These are phyloP conservation scores for Podospora australis DNA, from an alignment of 495 filamentous ascomycete genomes.

Conservation along the genomic window DNA sequence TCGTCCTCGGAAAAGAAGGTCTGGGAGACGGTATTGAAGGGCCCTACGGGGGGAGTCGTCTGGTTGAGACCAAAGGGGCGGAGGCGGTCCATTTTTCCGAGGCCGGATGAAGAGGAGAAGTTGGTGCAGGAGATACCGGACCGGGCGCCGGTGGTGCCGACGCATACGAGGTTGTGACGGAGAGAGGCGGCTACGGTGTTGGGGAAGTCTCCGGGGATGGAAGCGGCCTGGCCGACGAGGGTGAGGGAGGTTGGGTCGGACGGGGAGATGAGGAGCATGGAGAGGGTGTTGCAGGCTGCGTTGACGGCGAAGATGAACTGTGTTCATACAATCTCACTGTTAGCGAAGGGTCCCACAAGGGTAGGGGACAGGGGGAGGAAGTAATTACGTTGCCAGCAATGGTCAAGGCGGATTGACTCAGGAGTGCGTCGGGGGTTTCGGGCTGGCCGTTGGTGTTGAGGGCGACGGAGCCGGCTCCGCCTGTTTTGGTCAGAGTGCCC, in stretches of 20 bases:
- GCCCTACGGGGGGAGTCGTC: conserved; percentile 48
- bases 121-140: conserved; percentile 49
- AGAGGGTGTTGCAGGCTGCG: conserved; percentile 52
- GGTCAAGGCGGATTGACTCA: conserved; percentile 44
- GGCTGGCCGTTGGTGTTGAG: conserved; percentile 27
- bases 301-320: conserved; percentile 52
- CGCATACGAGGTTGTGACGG: conserved; percentile 46
- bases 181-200: conserved; percentile 47
- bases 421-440: conserved; percentile 45
- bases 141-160: conserved; percentile 45
- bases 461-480: conserved; percentile 33
- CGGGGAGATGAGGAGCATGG: conserved; percentile 45
- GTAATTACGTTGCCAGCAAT: conserved; percentile 42
- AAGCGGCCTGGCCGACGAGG: conserved; percentile 21
- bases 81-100: conserved; percentile 33
- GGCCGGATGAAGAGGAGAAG: conserved; percentile 30
- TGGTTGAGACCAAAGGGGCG: conserved; percentile 42
- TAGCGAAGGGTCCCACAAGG: background rate
- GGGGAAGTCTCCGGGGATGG: conserved; percentile 50
- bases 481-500: conserved; percentile 30
- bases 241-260: conserved; percentile 34
- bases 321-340: conserved; percentile 7
- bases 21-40: conserved; percentile 48
- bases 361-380: background rate
- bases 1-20: conserved; percentile 51